Evolutionary conservation across 148 eudicot genomes (phyloP), one percentile per base, ranked within the genome.

Genomic region (Polygonum aviculare): DNA sequence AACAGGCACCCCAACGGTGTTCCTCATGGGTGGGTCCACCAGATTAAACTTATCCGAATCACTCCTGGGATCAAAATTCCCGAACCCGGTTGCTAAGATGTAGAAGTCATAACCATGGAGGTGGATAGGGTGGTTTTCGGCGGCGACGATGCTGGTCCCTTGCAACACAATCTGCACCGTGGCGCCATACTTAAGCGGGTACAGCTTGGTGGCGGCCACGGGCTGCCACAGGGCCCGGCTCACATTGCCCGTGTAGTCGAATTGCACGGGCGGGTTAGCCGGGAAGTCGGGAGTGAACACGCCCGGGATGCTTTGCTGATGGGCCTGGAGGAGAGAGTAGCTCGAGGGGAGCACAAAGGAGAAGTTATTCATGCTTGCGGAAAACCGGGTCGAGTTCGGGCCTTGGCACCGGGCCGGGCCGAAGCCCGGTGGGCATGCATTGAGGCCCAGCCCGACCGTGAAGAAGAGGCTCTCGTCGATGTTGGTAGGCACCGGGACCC

Each of bases 101-200:
- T 81, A 95, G 84, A 95, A 95, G 78, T 95, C 96, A 45, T 95
- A 95, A 31, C 99, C 99, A 69, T 95, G 97, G 22, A 95, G 87
- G 80, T 95, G 99, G 76, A 95, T 91, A 0, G 99, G 98, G 77
- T 95, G 99, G 57, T 95, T 89, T 83, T 95, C 99, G 11, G 86
- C 88, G 7, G 91, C 81, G 48, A 93, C 82, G 12, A 95, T 93
- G 65, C 83, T 88, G 5, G 97, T 92, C 39, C 93, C 97, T 79
- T 95, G 99, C 41, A 95, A 54, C 16, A 95, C 93, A 4, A 95
- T 3, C 74, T 95, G 97, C 14, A 95, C 99, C 35, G 78, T 84
- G 0, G 97, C 80, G 22, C 99, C 99, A 8, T 80, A 95, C 75
- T 85, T 89, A 16, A 95, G 69, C 77, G 36, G 80, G 77, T 93